Conservation (phyloP, 2,329 filamentous ascomycete genomes). For the Chaetomium olivaceum region DNA sequence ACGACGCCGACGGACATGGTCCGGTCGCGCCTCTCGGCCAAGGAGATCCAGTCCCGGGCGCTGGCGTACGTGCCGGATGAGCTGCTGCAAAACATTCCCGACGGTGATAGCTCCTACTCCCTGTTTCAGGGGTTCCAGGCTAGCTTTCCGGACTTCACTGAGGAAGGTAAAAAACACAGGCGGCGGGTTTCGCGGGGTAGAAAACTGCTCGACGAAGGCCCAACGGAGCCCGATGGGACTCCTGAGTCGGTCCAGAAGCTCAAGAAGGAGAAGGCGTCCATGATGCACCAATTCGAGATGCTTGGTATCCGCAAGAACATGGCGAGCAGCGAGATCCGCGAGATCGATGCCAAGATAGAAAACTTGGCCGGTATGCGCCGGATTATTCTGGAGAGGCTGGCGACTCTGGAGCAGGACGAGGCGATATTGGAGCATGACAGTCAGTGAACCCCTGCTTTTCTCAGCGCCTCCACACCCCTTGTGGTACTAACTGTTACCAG, state of each 20-base stretch:
- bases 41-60: slow-evolving; percentile 92
- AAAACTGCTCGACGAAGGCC: slow-evolving; percentile 70
- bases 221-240: slow-evolving; percentile 51
- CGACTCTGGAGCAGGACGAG: slow-evolving; percentile 86
- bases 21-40: slow-evolving; percentile 83
- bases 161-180: slow-evolving; percentile 70
- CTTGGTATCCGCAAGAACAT: slow-evolving; percentile 93
- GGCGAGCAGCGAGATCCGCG: slow-evolving; percentile 92
- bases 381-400: slow-evolving; percentile 85
- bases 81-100: slow-evolving; percentile 83
- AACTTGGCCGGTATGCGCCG: slow-evolving; percentile 91
- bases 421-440: slow-evolving; percentile 84
- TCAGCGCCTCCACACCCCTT: not conserved
- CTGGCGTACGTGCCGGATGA: slow-evolving; percentile 87
- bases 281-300: slow-evolving; percentile 88
- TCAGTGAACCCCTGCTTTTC: slow-evolving; percentile 45
- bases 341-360: slow-evolving; percentile 95
- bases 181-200: slow-evolving; percentile 72
- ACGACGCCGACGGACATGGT: slow-evolving; percentile 93
- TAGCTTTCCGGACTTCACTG: slow-evolving; percentile 70
- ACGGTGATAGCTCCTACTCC: slow-evolving; percentile 82
- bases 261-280: slow-evolving; percentile 74
- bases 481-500: slow-evolving; percentile 41
- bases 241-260: slow-evolving; percentile 71
- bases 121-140: slow-evolving; percentile 97